These are phyloP conservation scores for Triticum monococcum DNA, from an alignment of 176 grass and related monocot genomes.

Conservation along the genomic window DNA sequence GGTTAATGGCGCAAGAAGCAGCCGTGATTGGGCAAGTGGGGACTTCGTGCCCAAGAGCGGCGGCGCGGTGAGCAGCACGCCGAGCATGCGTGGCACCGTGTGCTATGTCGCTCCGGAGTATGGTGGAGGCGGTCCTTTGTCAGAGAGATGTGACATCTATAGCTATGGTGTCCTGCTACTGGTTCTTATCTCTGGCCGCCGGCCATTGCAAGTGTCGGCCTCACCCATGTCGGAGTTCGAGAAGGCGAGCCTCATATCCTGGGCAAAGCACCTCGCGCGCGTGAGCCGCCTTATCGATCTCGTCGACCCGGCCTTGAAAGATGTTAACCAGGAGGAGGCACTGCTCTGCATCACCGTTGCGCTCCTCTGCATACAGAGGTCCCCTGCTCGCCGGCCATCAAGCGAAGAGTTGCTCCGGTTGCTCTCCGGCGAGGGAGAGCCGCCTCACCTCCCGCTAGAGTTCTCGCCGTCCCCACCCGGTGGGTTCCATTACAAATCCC, in stretches of 20 bases:
- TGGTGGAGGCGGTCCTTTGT: conserved; percentile 53
- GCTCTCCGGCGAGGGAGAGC: conserved; percentile 54
- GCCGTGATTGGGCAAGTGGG: conserved; percentile 42
- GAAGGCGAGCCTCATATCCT: conserved; percentile 71
- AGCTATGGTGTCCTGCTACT: conserved; percentile 74
- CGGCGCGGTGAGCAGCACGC: conserved; percentile 65
- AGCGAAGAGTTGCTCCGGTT: conserved; percentile 55
- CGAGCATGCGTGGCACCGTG: conserved; percentile 81
- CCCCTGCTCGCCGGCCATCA: conserved; percentile 49
- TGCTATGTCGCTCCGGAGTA: conserved; percentile 86
- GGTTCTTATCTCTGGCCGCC: conserved; percentile 72
- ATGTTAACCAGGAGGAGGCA: conserved; percentile 59
- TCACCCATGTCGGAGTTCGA: conserved; percentile 72
- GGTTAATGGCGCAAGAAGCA: conserved; percentile 47
- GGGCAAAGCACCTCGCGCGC: conserved; percentile 65
- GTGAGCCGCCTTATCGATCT: conserved; percentile 59
- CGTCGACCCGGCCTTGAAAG: conserved; percentile 54
- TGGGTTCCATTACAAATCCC: conserved; percentile 52
- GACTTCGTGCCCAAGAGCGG: conserved; percentile 52
- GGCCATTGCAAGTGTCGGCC: conserved; percentile 69
- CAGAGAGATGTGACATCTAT: conserved; percentile 79
- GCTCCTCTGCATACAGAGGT: conserved; percentile 72
- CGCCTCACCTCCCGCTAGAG: conserved; percentile 60
- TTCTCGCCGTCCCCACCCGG: conserved; percentile 64
- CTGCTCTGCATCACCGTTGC: conserved; percentile 75